phyloP scores from a whole-genome alignment of 2,329 filamentous ascomycete genomes.

The Parascedosporium putredinis region DNA sequence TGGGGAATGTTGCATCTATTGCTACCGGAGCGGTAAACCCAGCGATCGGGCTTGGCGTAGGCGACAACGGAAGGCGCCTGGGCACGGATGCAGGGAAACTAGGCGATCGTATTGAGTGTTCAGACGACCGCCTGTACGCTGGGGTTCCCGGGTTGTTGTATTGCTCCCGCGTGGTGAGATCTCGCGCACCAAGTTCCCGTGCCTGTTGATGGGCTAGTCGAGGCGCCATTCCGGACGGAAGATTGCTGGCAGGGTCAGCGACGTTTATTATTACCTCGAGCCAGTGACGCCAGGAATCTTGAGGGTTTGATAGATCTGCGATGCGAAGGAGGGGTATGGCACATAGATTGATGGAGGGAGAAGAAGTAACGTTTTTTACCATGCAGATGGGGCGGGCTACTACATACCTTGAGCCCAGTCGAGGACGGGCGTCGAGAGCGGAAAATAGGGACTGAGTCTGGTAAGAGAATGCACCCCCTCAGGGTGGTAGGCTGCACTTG shows the following conservation, averaged over 20 bases:
- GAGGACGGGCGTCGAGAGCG: slow-evolving; percentile 41
- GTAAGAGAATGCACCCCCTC: slow-evolving; percentile 40
- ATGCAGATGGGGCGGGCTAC: background rate
- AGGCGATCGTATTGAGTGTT: slow-evolving; percentile 41
- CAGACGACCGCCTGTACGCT: slow-evolving; percentile 36
- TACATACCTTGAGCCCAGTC: slow-evolving; percentile 45
- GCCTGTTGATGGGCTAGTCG: slow-evolving; percentile 42
- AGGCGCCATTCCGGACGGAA: slow-evolving; percentile 48
- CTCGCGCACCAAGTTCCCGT: slow-evolving; percentile 37
- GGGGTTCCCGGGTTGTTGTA: slow-evolving; percentile 43
- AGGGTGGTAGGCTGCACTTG: slow-evolving; percentile 36
- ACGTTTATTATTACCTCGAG: background rate
- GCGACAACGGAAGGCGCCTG: slow-evolving; percentile 43
- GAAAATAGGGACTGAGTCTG: slow-evolving; percentile 33
- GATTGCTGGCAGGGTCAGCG: slow-evolving; percentile 27
- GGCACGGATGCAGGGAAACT: slow-evolving; percentile 33
- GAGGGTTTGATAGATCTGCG: no score
- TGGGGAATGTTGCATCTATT: slow-evolving; percentile 37
- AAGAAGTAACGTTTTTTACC: no score
- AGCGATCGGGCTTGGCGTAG: slow-evolving; percentile 38
- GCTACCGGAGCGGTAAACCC: slow-evolving; percentile 34
- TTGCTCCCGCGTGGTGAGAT: no score
- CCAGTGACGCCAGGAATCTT: background rate
- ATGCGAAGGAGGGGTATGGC: background rate
- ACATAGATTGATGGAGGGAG: background rate